phyloP scores from a whole-genome alignment of 2,329 filamentous ascomycete genomes.

The Falciphora oryzae region DNA sequence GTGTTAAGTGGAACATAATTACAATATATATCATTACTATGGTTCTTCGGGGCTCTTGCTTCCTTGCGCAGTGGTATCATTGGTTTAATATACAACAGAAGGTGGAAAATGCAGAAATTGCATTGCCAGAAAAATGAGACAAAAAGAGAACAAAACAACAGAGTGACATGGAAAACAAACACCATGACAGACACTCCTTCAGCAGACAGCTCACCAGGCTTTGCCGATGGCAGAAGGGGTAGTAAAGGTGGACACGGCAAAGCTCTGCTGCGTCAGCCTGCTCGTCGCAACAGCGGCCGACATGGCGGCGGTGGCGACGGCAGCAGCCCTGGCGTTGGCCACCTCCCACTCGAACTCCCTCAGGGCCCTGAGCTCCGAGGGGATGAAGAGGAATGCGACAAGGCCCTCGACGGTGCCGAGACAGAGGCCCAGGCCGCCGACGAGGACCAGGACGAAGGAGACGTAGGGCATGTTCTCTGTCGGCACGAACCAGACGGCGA shows the following conservation, averaged over 20 bases:
- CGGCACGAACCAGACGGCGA: conserved; percentile 76
- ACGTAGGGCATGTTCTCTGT: conserved; percentile 61
- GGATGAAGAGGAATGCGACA: conserved; percentile 81
- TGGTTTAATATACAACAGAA: neutral
- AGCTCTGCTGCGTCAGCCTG: conserved; percentile 6
- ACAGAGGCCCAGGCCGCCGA: conserved; percentile 71
- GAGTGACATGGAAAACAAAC: neutral
- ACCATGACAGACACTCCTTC: neutral
- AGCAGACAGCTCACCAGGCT: neutral
- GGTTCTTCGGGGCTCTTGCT: neutral
- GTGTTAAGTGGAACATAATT: neutral
- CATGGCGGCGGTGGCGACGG: conserved; percentile 21
- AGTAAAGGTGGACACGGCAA: conserved; percentile 2
- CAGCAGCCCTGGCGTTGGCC: conserved; percentile 52
- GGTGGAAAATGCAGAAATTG: neutral
- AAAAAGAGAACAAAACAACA: neutral
- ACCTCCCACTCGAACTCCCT: conserved; percentile 96
- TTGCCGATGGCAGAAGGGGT: conserved; percentile 2
- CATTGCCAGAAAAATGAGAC: neutral
- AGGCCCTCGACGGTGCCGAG: conserved; percentile 78
- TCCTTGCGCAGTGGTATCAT: neutral
- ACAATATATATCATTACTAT: conserved; percentile 1
- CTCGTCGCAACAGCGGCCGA: conserved; percentile 2
- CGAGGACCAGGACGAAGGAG: conserved; percentile 70
- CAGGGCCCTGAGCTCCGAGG: conserved; percentile 73